phyloP scores from a whole-genome alignment of 176 grass and related monocot species.

The Calamus simplicifolius region DNA sequence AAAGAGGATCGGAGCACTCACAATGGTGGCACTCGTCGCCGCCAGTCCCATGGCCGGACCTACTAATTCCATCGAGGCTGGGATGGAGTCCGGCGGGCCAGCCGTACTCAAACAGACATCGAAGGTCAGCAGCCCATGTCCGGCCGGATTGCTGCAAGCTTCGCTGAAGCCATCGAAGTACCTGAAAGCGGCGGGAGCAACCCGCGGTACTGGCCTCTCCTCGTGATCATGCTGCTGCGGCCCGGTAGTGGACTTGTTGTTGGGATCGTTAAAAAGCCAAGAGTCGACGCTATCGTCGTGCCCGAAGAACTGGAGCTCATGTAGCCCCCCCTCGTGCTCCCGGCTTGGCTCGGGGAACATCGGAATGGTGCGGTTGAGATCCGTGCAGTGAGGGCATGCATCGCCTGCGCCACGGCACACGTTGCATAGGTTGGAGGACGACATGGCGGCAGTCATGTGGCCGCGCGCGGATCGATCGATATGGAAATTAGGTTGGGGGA shows the following conservation, averaged over 20 bases:
- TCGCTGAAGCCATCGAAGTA: constrained; percentile 1
- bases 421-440: constrained; percentile 10
- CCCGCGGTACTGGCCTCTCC: background rate
- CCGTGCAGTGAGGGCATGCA: constrained; percentile 17
- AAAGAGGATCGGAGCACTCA: constrained; percentile 29
- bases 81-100: background rate
- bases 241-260: background rate
- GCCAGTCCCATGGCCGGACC: constrained; percentile 5
- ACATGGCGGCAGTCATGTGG: constrained; percentile 28
- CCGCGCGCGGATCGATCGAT: background rate
- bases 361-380: constrained; percentile 27
- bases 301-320: constrained; percentile 50
- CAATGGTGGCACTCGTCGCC: constrained; percentile 29
- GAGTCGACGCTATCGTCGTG: constrained; percentile 27
- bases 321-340: constrained; percentile 8
- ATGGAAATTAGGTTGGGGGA: background rate
- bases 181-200: background rate
- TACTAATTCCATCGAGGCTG: background rate
- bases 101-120: constrained; percentile 10
- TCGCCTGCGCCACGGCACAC: constrained; percentile 12
- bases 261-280: constrained; percentile 47
- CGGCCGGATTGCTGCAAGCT: background rate
- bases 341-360: constrained; percentile 5
- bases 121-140: constrained; percentile 29
- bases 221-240: background rate